Evolutionary conservation across 2,329 filamentous ascomycete species (phyloP).

Genomic region (Exophiala oligosperma): DNA sequence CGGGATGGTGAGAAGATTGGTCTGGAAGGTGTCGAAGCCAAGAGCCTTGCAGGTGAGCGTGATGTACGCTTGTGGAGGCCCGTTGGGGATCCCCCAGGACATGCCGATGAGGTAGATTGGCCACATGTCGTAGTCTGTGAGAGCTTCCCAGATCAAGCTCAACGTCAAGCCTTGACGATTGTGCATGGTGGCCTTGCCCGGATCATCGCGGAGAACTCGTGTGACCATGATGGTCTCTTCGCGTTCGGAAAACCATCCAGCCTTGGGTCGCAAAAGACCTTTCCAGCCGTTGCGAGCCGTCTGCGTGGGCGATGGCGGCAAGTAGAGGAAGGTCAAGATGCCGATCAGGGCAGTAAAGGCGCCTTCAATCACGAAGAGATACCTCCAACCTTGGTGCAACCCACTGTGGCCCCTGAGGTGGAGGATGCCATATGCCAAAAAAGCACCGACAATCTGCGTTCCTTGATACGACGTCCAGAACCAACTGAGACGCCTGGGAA

Average conservation of each 20-base stretch:
- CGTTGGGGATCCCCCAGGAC: slow-evolving; percentile 55
- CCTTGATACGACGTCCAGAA: slow-evolving; percentile 67
- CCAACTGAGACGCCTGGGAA: slow-evolving; percentile 65
- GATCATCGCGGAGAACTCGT: slow-evolving; percentile 59
- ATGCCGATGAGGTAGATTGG: slow-evolving; percentile 57
- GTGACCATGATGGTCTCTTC: slow-evolving; percentile 64
- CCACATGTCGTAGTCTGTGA: slow-evolving; percentile 64
- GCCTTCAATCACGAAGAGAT: slow-evolving; percentile 33
- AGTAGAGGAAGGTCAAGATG: slow-evolving; percentile 58
- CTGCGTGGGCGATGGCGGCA: slow-evolving; percentile 64
- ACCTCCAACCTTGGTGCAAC: slow-evolving; percentile 51
- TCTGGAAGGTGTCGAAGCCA: slow-evolving; percentile 60
- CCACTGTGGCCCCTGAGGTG: slow-evolving; percentile 41
- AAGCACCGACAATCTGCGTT: slow-evolving; percentile 28
- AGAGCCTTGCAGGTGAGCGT: slow-evolving; percentile 59
- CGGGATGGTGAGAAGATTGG: slow-evolving; percentile 65
- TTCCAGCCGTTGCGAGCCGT: slow-evolving; percentile 62
- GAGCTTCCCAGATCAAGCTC: slow-evolving; percentile 57
- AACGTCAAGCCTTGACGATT: slow-evolving; percentile 58
- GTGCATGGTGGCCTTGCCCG: slow-evolving; percentile 61
- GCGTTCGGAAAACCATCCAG: slow-evolving; percentile 60
- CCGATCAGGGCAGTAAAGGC: slow-evolving; percentile 56
- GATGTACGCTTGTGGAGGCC: slow-evolving; percentile 55
- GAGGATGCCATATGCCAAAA: slow-evolving; percentile 28
- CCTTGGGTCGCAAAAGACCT: slow-evolving; percentile 36